phyloP scores from a whole-genome alignment of 257 asterid species.

The Pogostemon cablin region DNA sequence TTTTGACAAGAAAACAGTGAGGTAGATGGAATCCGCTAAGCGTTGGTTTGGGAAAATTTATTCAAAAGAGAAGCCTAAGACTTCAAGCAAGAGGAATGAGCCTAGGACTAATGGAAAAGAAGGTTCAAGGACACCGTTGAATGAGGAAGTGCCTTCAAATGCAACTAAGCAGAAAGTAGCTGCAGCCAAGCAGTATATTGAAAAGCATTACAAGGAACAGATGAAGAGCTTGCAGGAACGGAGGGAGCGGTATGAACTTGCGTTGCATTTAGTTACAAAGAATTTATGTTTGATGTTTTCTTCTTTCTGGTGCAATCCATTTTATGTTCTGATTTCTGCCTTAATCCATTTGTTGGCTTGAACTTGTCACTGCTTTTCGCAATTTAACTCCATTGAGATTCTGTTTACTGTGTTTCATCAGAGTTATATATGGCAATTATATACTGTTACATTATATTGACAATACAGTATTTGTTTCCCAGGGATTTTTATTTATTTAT shows the following conservation, averaged over 20 bases:
- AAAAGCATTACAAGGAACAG: conserved; percentile 96
- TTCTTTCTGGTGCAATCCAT: conserved; percentile 10
- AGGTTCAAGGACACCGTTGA: conserved; percentile 54
- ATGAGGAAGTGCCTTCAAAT: conserved; percentile 82
- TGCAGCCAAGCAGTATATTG: conserved; percentile 97
- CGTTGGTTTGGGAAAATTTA: conserved; percentile 69
- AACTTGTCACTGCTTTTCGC: background rate
- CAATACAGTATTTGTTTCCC: conserved; percentile 8
- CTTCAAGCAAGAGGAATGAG: conserved; percentile 69
- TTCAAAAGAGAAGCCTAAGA: conserved; percentile 70
- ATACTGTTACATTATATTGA: conserved; percentile 1
- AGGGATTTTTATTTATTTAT: background rate
- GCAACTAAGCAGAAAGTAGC: conserved; percentile 95
- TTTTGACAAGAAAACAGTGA: conserved; percentile 37
- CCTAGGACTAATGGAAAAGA: conserved; percentile 60
- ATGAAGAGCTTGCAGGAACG: conserved; percentile 96
- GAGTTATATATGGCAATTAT: conserved; percentile 2
- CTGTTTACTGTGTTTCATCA: conserved; percentile 10
- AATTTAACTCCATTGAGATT: conserved; percentile 20
- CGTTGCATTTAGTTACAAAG: conserved; percentile 6
- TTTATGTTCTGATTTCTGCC: conserved; percentile 15
- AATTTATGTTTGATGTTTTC: conserved; percentile 20
- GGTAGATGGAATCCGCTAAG: conserved; percentile 70
- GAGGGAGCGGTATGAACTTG: conserved; percentile 72
- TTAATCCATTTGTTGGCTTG: conserved; percentile 14